These are phyloP conservation scores for Tillandsia leiboldiana DNA, from an alignment of 176 grass and related monocot genomes.

Conservation along the genomic window DNA sequence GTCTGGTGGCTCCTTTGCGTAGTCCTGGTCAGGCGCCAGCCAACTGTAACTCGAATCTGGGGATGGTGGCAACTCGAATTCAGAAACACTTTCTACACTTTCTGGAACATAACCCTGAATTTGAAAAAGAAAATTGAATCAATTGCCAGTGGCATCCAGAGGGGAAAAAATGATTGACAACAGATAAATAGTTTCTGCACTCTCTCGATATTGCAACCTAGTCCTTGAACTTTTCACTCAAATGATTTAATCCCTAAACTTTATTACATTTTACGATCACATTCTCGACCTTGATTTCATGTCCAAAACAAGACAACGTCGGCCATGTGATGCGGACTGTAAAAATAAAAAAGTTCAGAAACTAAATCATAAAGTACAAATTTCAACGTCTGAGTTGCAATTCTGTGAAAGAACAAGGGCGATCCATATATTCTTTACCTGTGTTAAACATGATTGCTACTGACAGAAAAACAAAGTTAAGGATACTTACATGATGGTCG, in stretches of 20 bases:
- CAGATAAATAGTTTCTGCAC: too few relatives aligned
- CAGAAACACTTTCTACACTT: conserved; percentile 71
- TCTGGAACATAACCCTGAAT: conserved; percentile 90
- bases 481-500: conserved; percentile 83
- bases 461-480: background rate
- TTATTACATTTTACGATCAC: too few relatives aligned
- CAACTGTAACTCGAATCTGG: conserved; percentile 76
- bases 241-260: too few relatives aligned
- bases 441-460: background rate
- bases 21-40: conserved; percentile 66
- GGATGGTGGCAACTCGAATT: conserved; percentile 65
- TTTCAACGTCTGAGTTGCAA: too few relatives aligned
- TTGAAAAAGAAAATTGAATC: background rate
- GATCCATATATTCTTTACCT: background rate
- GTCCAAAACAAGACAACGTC: too few relatives aligned
- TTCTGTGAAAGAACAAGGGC: too few relatives aligned
- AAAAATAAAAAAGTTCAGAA: too few relatives aligned
- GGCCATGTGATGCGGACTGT: too few relatives aligned
- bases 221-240: too few relatives aligned
- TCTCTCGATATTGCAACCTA: background rate
- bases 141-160: background rate
- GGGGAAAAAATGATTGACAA: background rate
- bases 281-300: too few relatives aligned
- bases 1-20: conserved; percentile 77
- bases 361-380: too few relatives aligned